phyloP scores from a whole-genome alignment of 768 basidiomycete genomes.

The Boletus fagicola region DNA sequence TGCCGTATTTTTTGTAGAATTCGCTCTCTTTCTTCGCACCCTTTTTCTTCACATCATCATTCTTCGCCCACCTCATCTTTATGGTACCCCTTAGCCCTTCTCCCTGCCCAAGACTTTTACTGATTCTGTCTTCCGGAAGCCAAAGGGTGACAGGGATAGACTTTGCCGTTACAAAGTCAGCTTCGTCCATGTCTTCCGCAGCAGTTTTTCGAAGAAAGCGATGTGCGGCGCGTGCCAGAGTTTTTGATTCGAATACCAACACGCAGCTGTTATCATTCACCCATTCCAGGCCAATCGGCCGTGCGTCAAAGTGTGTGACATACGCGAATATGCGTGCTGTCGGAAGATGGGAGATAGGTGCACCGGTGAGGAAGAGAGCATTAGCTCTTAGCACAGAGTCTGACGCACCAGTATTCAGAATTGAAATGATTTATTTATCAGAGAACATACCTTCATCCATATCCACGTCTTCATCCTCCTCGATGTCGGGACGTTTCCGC shows the following conservation, averaged over 20 bases:
- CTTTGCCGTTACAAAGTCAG: constrained; percentile 61
- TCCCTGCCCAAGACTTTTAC: constrained; percentile 64
- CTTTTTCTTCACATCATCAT: constrained; percentile 72
- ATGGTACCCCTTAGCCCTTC: constrained; percentile 65
- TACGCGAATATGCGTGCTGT: constrained; percentile 81
- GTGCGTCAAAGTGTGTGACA: constrained; percentile 71
- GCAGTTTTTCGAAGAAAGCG: constrained; percentile 49
- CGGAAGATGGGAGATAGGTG: constrained; percentile 71
- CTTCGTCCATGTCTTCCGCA: constrained; percentile 49
- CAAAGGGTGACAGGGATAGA: constrained; percentile 71
- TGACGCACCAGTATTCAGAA: constrained; percentile 19
- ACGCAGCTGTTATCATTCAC: constrained; percentile 82
- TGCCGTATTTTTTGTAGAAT: constrained; percentile 77
- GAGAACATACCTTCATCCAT: constrained; percentile 31
- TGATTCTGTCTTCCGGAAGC: constrained; percentile 79
- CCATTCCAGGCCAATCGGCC: constrained; percentile 81
- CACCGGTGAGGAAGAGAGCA: constrained; percentile 70
- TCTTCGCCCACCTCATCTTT: constrained; percentile 73
- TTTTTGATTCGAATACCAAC: constrained; percentile 63
- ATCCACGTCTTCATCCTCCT: constrained; percentile 38
- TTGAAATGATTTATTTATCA: constrained; percentile 4
- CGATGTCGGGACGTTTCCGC: constrained; percentile 48
- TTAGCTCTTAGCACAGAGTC: constrained; percentile 54
- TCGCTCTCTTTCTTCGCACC: constrained; percentile 71
- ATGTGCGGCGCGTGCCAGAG: constrained; percentile 52